Evolutionary conservation across 2,329 filamentous ascomycete genomes (phyloP).

Genomic region (Colletotrichum higginsianum): DNA sequence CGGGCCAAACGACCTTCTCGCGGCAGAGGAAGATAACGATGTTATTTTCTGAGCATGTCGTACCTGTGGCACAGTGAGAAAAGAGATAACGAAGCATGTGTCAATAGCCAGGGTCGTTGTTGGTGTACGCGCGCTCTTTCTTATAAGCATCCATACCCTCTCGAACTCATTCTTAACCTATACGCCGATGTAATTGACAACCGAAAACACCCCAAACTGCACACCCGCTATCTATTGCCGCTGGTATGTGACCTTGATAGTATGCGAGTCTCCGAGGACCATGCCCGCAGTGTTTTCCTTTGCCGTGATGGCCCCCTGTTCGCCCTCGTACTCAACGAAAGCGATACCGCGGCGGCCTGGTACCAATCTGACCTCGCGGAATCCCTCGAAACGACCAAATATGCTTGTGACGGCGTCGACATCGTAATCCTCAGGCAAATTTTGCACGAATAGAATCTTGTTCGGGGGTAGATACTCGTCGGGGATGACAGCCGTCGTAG

Average conservation of each 20-base stretch:
- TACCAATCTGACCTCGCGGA: slow-evolving; percentile 92
- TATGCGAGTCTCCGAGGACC: slow-evolving; percentile 77
- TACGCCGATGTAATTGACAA: neutral
- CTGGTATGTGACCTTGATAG: slow-evolving; percentile 97
- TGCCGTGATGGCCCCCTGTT: slow-evolving; percentile 89
- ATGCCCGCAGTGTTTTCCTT: slow-evolving; percentile 95
- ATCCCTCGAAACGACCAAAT: slow-evolving; percentile 92
- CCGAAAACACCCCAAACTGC: too few relatives aligned
- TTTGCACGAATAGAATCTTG: slow-evolving; percentile 95
- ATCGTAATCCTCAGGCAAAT: slow-evolving; percentile 89
- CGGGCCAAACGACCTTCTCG: slow-evolving; percentile 76
- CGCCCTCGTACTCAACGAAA: slow-evolving; percentile 96
- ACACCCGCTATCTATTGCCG: slow-evolving; percentile 73
- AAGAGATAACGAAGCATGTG: slow-evolving; percentile 1
- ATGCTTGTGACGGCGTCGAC: slow-evolving; percentile 84
- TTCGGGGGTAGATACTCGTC: slow-evolving; percentile 98
- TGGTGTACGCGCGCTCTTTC: neutral
- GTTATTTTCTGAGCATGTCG: slow-evolving; percentile 79
- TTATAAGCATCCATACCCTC: slow-evolving; percentile 19
- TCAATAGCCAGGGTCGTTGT: neutral
- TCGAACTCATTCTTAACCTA: neutral
- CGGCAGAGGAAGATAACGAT: slow-evolving; percentile 84
- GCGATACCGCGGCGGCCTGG: slow-evolving; percentile 90
- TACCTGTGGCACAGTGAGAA: neutral
- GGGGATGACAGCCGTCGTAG: slow-evolving; percentile 82